Base-by-base conservation (phyloP, 2,329 filamentous ascomycete species). In the Massarina eburnea region DNA sequence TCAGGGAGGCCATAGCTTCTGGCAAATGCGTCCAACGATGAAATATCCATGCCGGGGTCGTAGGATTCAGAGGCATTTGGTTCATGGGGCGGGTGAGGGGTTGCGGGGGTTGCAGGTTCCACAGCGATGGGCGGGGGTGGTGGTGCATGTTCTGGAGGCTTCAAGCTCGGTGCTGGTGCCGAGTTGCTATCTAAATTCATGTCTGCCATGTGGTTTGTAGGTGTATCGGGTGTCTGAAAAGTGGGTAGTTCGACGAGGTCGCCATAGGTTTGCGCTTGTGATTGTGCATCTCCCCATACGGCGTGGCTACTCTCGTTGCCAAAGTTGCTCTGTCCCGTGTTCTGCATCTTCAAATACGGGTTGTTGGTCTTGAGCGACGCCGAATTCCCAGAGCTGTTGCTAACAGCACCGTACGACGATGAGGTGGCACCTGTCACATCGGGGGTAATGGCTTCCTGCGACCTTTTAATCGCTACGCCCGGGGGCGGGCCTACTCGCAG, bases 221-320 rank as follows among this genome's bases (percentile, higher is more conserved):
- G 62, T 7, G 64, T 64, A 17, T 63, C 57, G 1, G 75, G 74
- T 3, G 72, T 73, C 27, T 66, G 67, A 20, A 62, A 58, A 3
- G 73, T 61, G 20, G 73, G 72, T 12, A 76, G 56, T 54, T 75
- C 74, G 1, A 71, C 71, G 2, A 72, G 70, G 14, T 58, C 57
- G 20, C 54, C 56, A 41, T 64, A 62, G 39, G 59, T 60, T 26
- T 59, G 54, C 14, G 55, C 47, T 3, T 67, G 57, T 14, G 54
- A 39, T 2, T 55, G 59, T 8, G 56, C 47, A 30, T 70, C 66
- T 15, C 70, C 68, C 73, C 72, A 74, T 18, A 69, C 61, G 3
- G 68, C 54, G 27, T 68, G 61, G 43, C 61, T 72, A 52, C 54
- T 70, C 43, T 74, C 71, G 5, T 46, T 58, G 7, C 59, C 68